Percentiles rank a stretch among this genome's conserved stretches.
These are phyloP conservation scores for Parathielavia hyrcaniae DNA, from an alignment of 495 filamentous ascomycete genomes.

Conservation along the genomic window DNA sequence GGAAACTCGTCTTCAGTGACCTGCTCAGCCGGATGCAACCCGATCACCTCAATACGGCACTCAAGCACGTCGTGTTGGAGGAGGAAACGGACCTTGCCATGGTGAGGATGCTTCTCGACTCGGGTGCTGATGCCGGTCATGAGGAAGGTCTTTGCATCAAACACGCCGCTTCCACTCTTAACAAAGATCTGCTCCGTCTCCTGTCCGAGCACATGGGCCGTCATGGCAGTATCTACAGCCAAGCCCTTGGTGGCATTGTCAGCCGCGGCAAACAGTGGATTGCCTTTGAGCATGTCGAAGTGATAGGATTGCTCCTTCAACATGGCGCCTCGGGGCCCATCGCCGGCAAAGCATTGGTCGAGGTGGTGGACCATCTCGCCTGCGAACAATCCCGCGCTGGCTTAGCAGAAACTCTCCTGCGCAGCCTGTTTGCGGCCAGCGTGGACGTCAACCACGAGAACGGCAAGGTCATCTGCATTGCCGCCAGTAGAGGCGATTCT, in stretches of 20 bases:
- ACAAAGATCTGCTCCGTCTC: conserved; percentile 20
- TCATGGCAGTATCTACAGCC: conserved; percentile 19
- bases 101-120: conserved; percentile 21
- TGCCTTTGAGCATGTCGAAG: conserved; percentile 31
- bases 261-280: conserved; percentile 29
- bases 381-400: conserved; percentile 23
- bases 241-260: conserved; percentile 22
- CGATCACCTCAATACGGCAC: conserved; percentile 29
- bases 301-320: conserved; percentile 34
- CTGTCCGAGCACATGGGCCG: conserved; percentile 18
- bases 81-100: conserved; percentile 22
- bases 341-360: conserved; percentile 34
- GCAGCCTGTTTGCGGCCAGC: conserved; percentile 32
- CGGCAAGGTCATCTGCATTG: conserved; percentile 37
- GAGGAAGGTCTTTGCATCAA: conserved; percentile 31
- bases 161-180: conserved; percentile 27
- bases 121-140: conserved; percentile 25
- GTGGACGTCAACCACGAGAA: conserved; percentile 41
- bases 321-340: conserved; percentile 33
- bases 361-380: conserved; percentile 33
- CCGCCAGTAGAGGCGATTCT: conserved; percentile 34
- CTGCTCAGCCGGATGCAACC: conserved; percentile 20
- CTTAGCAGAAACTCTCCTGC: conserved; percentile 31
- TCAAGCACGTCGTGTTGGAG: conserved; percentile 27
- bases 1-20: conserved; percentile 18